Evolutionary conservation across 2,329 filamentous ascomycete genomes (phyloP).

Genomic region (Delphinella strobiligena): DNA sequence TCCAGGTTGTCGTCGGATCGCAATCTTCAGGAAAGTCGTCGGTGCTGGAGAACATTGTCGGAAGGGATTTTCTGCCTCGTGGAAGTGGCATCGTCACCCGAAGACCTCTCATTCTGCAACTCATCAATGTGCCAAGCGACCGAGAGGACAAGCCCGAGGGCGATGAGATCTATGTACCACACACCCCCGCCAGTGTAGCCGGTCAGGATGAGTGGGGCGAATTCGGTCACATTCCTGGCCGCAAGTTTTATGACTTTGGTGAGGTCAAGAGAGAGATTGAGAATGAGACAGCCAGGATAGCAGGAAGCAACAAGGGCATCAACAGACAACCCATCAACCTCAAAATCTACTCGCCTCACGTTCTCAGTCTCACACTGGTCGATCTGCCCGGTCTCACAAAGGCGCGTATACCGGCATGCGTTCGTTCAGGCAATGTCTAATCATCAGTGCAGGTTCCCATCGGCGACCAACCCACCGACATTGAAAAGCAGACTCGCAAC

Average conservation of each 20-base stretch:
- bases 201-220: constrained; percentile 73
- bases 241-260: constrained; percentile 79
- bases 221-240: constrained; percentile 87
- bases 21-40: constrained; percentile 98
- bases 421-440: not conserved
- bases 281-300: constrained; percentile 81
- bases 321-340: constrained; percentile 95
- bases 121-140: constrained; percentile 84
- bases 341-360: constrained; percentile 95
- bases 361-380: constrained; percentile 89
- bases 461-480: constrained; percentile 92
- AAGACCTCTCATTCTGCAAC: constrained; percentile 85
- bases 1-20: constrained; percentile 90
- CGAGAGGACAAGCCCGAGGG: constrained; percentile 55
- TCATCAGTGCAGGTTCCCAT: constrained; percentile 62
- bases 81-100: constrained; percentile 95
- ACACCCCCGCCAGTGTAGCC: constrained; percentile 63
- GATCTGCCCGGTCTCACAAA: constrained; percentile 95
- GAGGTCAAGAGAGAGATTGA: constrained; percentile 96
- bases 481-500: constrained; percentile 95
- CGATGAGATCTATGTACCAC: constrained; percentile 56
- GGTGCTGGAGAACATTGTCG: constrained; percentile 96
- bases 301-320: constrained; percentile 95
- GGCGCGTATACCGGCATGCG: constrained; percentile 31
- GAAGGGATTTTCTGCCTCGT: constrained; percentile 89